phyloP scores from a whole-genome alignment of 1,284 basidiomycete species.

The Moesziomyces sp. region DNA sequence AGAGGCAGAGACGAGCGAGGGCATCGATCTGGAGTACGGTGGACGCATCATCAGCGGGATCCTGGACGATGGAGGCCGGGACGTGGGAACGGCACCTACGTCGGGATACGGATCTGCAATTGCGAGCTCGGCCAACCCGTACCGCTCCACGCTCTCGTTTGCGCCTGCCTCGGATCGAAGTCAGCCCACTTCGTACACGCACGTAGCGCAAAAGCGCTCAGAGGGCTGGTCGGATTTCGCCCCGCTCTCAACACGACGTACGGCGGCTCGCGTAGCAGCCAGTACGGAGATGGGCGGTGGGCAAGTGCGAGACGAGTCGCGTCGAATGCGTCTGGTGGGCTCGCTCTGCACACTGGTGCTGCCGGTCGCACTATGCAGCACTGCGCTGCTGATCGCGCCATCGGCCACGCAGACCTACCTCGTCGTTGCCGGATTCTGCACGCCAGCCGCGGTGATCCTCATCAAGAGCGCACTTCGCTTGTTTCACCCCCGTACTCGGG shows the following conservation, averaged over 20 bases:
- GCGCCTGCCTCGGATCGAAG: background rate
- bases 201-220: no score
- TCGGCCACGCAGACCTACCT: background rate
- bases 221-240: no score
- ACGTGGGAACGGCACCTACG: slow-evolving; percentile 7
- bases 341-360: slow-evolving; percentile 5
- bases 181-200: background rate
- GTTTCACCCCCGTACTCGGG: background rate
- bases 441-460: slow-evolving; percentile 6
- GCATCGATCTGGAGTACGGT: slow-evolving; percentile 5
- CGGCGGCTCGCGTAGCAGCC: no score
- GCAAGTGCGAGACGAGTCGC: no score
- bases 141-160: slow-evolving; percentile 8
- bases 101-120: slow-evolving; percentile 25
- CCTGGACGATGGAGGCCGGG: slow-evolving; percentile 3
- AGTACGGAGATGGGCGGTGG: no score
- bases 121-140: slow-evolving; percentile 30
- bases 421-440: slow-evolving; percentile 12
- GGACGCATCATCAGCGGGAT: slow-evolving; percentile 4
- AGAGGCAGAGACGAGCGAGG: background rate
- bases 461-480: background rate
- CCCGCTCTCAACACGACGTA: no score
- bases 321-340: no score
- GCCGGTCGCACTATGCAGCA: slow-evolving; percentile 4
- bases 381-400: slow-evolving; percentile 1